Evolutionary conservation across 805 yeast genomes (phyloP).

Genomic region (Lipomyces orientalis): DNA sequence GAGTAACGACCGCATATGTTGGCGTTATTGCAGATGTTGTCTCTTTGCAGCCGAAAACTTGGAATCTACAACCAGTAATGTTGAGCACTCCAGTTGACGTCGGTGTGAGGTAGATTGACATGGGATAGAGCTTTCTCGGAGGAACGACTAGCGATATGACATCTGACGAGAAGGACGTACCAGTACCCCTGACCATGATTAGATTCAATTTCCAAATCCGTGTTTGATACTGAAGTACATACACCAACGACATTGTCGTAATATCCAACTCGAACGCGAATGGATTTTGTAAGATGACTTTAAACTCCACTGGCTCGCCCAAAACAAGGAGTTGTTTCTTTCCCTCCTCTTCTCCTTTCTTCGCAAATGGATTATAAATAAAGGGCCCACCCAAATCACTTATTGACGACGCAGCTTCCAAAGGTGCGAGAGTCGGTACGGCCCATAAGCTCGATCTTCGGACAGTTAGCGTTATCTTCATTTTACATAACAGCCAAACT

Average conservation of each 20-base stretch:
- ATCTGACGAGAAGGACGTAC: slow-evolving; percentile 32
- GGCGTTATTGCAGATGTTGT: slow-evolving; percentile 47
- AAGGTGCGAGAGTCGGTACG: slow-evolving; percentile 16
- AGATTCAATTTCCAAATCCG: slow-evolving; percentile 45
- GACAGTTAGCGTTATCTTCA: neutral
- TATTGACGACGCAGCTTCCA: neutral
- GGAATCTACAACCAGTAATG: slow-evolving; percentile 59
- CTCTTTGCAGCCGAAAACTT: slow-evolving; percentile 56
- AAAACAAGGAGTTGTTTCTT: slow-evolving; percentile 53
- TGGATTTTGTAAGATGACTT: slow-evolving; percentile 74
- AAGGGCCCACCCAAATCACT: slow-evolving; percentile 47
- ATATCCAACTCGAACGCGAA: slow-evolving; percentile 74
- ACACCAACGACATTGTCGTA: slow-evolving; percentile 41
- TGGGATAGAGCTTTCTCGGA: slow-evolving; percentile 27
- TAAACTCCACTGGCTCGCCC: slow-evolving; percentile 67
- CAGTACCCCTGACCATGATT: slow-evolving; percentile 43
- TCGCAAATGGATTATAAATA: slow-evolving; percentile 63
- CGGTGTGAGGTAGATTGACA: slow-evolving; percentile 34
- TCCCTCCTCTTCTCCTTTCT: slow-evolving; percentile 38
- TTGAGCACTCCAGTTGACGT: slow-evolving; percentile 52
- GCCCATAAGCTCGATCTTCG: slow-evolving; percentile 33
- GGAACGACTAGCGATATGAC: slow-evolving; percentile 28
- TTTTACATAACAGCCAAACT: neutral
- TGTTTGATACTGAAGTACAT: slow-evolving; percentile 44
- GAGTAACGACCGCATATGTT: neutral